These are phyloP conservation scores for Hippophae tibetana DNA, from an alignment of 306 rosid genomes.

Conservation along the genomic window DNA sequence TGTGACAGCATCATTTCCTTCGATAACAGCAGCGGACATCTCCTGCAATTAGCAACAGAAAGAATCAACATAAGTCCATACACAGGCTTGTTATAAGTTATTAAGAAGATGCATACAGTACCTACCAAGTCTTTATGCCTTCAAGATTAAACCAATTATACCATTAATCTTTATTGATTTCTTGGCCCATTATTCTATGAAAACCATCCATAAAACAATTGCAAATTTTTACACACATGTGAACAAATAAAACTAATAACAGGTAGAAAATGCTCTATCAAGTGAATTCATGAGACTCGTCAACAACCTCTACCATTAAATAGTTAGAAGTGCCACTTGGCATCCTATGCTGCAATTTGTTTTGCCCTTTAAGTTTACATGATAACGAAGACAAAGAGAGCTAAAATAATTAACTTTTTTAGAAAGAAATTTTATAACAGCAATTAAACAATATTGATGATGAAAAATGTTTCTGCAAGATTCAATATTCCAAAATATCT, in stretches of 20 bases:
- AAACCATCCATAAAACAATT: no score
- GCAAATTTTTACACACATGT: no score
- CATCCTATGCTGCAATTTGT: background rate
- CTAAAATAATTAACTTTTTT: background rate
- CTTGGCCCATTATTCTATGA: background rate
- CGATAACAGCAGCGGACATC: constrained; percentile 57
- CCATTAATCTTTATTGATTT: constrained; percentile 1
- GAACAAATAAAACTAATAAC: background rate
- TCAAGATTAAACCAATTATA: background rate
- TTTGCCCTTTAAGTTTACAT: background rate
- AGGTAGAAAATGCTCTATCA: background rate
- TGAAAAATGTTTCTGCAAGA: background rate
- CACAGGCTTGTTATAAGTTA: background rate
- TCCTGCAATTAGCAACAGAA: constrained; percentile 49
- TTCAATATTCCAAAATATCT: constrained; percentile 5
- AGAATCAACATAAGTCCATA: constrained; percentile 1
- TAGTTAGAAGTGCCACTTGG: background rate
- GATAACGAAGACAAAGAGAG: no score
- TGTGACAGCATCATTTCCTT: constrained; percentile 73
- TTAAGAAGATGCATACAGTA: constrained; percentile 7
- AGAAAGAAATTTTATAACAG: background rate
- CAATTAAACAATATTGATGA: background rate
- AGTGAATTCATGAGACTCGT: background rate
- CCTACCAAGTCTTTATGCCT: background rate
- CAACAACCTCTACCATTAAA: background rate